Percentiles rank a stretch among this genome's conserved stretches.
These are phyloP conservation scores for Fusarium continuum DNA, from an alignment of 2,329 filamentous ascomycete genomes.

Conservation along the genomic window DNA sequence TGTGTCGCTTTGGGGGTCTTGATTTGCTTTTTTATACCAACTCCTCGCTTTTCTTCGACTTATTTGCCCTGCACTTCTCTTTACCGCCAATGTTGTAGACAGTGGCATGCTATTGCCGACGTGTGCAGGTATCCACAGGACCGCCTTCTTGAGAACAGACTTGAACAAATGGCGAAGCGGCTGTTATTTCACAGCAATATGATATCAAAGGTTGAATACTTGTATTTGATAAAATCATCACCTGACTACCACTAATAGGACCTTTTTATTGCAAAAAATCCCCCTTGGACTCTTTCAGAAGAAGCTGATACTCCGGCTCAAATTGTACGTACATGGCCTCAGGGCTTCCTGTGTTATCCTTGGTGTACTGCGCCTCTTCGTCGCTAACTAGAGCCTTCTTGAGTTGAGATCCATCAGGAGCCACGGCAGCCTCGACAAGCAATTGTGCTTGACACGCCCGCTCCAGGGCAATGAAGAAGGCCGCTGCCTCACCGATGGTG, in stretches of 20 bases:
- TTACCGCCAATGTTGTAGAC: too few relatives aligned
- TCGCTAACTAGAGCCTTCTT: slow-evolving; percentile 52
- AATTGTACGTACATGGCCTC: slow-evolving; percentile 43
- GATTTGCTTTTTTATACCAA: too few relatives aligned
- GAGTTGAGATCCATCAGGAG: slow-evolving; percentile 40
- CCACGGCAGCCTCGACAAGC: slow-evolving; percentile 67
- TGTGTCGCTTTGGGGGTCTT: too few relatives aligned
- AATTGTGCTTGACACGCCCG: slow-evolving; percentile 74
- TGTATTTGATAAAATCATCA: too few relatives aligned
- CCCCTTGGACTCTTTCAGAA: slow-evolving; percentile 24
- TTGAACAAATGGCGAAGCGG: too few relatives aligned
- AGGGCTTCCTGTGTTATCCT: slow-evolving; percentile 35
- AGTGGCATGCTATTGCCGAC: too few relatives aligned
- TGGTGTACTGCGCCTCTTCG: slow-evolving; percentile 52
- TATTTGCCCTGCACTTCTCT: too few relatives aligned
- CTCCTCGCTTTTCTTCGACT: too few relatives aligned
- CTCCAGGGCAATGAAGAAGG: slow-evolving; percentile 73
- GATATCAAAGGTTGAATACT: too few relatives aligned
- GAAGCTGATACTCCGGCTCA: slow-evolving; percentile 36
- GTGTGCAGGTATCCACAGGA: too few relatives aligned
- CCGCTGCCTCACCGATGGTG: slow-evolving; percentile 77
- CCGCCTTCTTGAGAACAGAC: too few relatives aligned
- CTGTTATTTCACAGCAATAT: too few relatives aligned
- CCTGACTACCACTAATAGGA: not conserved
- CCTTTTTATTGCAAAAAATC: slow-evolving; percentile 28